phyloP scores from a whole-genome alignment of 129 eudicot genomes.

The Calendula officinalis region DNA sequence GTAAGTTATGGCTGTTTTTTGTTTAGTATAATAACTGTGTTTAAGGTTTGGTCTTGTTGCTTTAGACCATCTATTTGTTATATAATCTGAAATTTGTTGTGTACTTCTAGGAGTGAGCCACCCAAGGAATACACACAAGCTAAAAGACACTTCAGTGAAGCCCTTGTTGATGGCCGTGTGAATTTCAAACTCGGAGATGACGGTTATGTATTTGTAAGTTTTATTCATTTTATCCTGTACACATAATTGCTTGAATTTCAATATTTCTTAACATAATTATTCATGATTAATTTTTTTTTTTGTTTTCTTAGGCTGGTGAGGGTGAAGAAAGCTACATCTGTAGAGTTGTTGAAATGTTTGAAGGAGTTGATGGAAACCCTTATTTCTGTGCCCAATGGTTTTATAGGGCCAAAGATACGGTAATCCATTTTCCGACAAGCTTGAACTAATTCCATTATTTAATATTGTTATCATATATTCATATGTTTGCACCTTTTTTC shows the following conservation, averaged over 20 bases:
- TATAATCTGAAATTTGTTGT: not conserved
- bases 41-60: not conserved
- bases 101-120: constrained; percentile 25
- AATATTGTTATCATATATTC: not conserved
- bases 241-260: not conserved
- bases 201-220: constrained; percentile 48
- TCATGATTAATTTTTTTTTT: not conserved
- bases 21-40: not conserved
- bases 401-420: constrained; percentile 76
- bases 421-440: constrained; percentile 12
- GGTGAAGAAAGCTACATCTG: constrained; percentile 53
- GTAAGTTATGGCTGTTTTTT: constrained; percentile 12
- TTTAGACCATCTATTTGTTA: not conserved
- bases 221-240: not conserved
- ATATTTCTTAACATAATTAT: not conserved
- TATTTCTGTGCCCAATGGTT: constrained; percentile 80
- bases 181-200: constrained; percentile 52
- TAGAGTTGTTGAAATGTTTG: constrained; percentile 70
- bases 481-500: not conserved
- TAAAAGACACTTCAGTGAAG: constrained; percentile 42
- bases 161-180: constrained; percentile 48
- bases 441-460: not conserved
- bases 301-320: constrained; percentile 48
- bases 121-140: constrained; percentile 48
- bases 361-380: constrained; percentile 49